phyloP scores from a whole-genome alignment of 2,329 filamentous ascomycete species.

The Colletotrichum simmondsii region DNA sequence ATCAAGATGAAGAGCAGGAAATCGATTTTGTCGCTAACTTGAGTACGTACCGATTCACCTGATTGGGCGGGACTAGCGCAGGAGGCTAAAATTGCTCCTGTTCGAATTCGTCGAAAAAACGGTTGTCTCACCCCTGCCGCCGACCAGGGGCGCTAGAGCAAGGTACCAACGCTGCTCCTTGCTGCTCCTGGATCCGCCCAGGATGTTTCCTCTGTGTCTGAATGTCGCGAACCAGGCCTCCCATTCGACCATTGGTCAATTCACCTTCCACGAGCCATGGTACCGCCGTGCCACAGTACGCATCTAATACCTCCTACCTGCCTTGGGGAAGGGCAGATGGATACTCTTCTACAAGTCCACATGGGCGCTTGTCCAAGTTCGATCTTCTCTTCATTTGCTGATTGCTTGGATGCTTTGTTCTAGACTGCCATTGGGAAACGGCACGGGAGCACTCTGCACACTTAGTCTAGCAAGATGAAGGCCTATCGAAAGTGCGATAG shows the following conservation, averaged over 20 bases:
- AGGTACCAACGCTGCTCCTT: slow-evolving; percentile 21
- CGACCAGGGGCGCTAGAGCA: slow-evolving; percentile 18
- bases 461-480: neutral
- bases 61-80: slow-evolving; percentile 11
- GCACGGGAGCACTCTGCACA: neutral
- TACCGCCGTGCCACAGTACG: too few relatives aligned
- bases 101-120: slow-evolving; percentile 29
- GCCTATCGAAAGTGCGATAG: neutral
- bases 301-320: neutral
- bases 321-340: neutral
- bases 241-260: neutral
- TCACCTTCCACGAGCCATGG: too few relatives aligned
- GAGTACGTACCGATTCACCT: neutral
- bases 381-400: neutral
- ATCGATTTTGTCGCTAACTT: too few relatives aligned
- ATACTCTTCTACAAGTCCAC: neutral
- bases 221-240: neutral
- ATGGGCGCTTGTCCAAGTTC: neutral
- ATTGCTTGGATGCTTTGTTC: neutral
- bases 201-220: neutral
- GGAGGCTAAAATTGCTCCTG: slow-evolving; percentile 21
- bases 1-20: too few relatives aligned
- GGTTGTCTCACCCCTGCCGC: slow-evolving; percentile 32
- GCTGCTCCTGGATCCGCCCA: neutral
- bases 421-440: neutral